phyloP scores from a whole-genome alignment of 495 filamentous ascomycete species.

The Penicillium daleae region DNA sequence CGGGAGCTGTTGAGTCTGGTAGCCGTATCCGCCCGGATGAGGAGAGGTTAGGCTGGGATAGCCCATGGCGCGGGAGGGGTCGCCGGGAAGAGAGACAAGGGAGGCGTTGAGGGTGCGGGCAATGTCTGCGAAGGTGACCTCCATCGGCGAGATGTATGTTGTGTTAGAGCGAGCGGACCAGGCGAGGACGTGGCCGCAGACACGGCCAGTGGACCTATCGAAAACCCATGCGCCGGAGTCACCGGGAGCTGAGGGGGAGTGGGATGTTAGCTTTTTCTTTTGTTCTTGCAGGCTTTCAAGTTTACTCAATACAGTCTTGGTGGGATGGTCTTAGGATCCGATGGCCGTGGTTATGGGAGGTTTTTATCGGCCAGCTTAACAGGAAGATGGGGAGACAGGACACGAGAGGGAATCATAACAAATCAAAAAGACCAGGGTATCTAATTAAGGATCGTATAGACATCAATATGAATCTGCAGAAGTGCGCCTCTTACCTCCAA shows the following conservation, averaged over 20 bases:
- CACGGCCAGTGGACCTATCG: slow-evolving; percentile 74
- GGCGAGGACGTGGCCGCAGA: slow-evolving; percentile 89
- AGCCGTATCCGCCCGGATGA: slow-evolving; percentile 21
- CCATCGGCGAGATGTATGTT: slow-evolving; percentile 94
- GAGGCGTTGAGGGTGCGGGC: slow-evolving; percentile 65
- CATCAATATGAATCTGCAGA: slow-evolving; percentile 31
- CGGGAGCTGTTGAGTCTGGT: slow-evolving; percentile 38
- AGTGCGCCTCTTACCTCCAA: slow-evolving; percentile 58
- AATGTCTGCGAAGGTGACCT: slow-evolving; percentile 84
- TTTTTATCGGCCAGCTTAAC: slow-evolving; percentile 26
- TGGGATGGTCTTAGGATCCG: slow-evolving; percentile 13
- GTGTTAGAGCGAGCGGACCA: slow-evolving; percentile 75
- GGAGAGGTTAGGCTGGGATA: slow-evolving; percentile 23
- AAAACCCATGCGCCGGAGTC: slow-evolving; percentile 95
- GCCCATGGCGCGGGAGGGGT: slow-evolving; percentile 33
- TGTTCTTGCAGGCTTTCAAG: background rate
- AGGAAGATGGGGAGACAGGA: slow-evolving; percentile 14
- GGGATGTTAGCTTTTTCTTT: slow-evolving; percentile 29
- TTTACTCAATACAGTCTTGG: slow-evolving; percentile 29
- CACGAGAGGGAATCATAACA: slow-evolving; percentile 12
- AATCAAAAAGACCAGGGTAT: slow-evolving; percentile 34
- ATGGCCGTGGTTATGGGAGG: slow-evolving; percentile 17
- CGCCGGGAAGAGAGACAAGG: slow-evolving; percentile 43
- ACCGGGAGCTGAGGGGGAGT: slow-evolving; percentile 63
- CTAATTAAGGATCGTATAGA: slow-evolving; percentile 37